Percentiles rank a stretch among this genome's conserved stretches.
phyloP scores from a whole-genome alignment of 225 moss, liverwort and hornwort genomes.

The Ulota crispa region DNA sequence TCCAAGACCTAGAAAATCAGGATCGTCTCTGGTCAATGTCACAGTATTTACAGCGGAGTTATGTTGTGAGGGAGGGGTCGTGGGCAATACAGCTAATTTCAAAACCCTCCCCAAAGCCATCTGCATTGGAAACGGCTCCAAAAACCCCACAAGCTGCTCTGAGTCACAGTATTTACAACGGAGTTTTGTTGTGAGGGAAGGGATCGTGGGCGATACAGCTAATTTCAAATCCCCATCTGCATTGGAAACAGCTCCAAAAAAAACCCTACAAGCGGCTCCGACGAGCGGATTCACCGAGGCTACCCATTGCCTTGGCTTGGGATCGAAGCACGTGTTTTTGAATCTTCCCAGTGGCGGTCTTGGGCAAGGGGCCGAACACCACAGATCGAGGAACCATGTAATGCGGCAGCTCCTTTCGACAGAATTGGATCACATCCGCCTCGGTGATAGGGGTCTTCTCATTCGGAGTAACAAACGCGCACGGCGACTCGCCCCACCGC shows the following conservation, averaged over 20 bases:
- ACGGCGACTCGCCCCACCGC: slow-evolving; percentile 56
- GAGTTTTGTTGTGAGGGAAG: background rate
- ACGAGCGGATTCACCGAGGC: slow-evolving; percentile 14
- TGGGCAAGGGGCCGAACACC: slow-evolving; percentile 56
- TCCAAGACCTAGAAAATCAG: background rate
- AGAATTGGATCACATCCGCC: slow-evolving; percentile 47
- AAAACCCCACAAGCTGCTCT: background rate
- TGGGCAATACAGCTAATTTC: background rate
- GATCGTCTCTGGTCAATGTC: background rate
- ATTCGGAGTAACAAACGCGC: slow-evolving; percentile 54
- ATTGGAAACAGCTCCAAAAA: background rate
- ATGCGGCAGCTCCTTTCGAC: slow-evolving; percentile 45
- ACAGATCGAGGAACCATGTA: slow-evolving; percentile 59
- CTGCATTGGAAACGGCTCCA: background rate
- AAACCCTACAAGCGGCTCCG: slow-evolving; percentile 38
- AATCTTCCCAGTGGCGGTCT: slow-evolving; percentile 66
- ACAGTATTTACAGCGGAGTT: background rate
- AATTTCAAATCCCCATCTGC: background rate
- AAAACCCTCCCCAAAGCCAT: background rate
- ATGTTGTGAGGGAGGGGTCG: background rate
- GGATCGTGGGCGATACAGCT: background rate
- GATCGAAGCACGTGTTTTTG: slow-evolving; percentile 60
- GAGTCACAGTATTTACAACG: background rate
- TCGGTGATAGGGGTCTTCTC: slow-evolving; percentile 25
- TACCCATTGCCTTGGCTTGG: slow-evolving; percentile 45